Conservation (phyloP, 2,329 filamentous ascomycete species). For the Plenodomus lindquistii region DNA sequence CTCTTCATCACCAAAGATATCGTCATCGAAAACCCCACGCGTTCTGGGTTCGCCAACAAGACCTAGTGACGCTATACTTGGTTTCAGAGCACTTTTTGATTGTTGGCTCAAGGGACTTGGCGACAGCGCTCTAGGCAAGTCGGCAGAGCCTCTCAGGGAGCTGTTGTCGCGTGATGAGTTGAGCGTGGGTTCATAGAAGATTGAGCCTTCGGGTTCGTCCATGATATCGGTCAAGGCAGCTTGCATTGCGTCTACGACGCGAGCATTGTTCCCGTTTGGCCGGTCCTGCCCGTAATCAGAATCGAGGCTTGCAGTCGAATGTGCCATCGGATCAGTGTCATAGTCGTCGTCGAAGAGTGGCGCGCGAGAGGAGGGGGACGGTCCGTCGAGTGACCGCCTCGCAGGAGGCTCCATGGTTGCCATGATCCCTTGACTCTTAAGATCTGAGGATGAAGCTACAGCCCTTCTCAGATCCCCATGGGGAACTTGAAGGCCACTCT, state of each 20-base stretch:
- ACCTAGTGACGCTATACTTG: conserved; percentile 87
- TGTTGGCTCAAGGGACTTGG: conserved; percentile 38
- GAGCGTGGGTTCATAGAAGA: conserved; percentile 63
- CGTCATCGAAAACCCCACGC: conserved; percentile 90
- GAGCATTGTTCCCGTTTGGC: conserved; percentile 66
- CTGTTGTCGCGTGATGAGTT: conserved; percentile 62
- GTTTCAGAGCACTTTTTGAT: conserved; percentile 62
- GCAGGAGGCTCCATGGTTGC: conserved; percentile 52
- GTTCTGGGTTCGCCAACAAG: conserved; percentile 85
- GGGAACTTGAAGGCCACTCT: conserved; percentile 44
- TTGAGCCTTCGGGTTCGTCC: conserved; percentile 70
- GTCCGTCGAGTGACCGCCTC: conserved; percentile 74
- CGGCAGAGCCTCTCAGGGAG: conserved; percentile 66
- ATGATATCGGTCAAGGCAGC: conserved; percentile 90
- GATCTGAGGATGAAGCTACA: conserved; percentile 64
- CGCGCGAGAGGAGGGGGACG: conserved; percentile 49
- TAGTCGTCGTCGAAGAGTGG: conserved; percentile 83
- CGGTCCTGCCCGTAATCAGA: conserved; percentile 56
- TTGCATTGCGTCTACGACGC: conserved; percentile 91
- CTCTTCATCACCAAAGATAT: conserved; percentile 89
- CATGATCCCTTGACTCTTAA: conserved; percentile 53
- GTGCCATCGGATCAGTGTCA: conserved; percentile 69
- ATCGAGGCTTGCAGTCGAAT: conserved; percentile 80
- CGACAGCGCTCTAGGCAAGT: conserved; percentile 54
- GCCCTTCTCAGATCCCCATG: conserved; percentile 59